phyloP scores from a whole-genome alignment of 2,329 filamentous ascomycete species.

The Aspergillus tubingensis region DNA sequence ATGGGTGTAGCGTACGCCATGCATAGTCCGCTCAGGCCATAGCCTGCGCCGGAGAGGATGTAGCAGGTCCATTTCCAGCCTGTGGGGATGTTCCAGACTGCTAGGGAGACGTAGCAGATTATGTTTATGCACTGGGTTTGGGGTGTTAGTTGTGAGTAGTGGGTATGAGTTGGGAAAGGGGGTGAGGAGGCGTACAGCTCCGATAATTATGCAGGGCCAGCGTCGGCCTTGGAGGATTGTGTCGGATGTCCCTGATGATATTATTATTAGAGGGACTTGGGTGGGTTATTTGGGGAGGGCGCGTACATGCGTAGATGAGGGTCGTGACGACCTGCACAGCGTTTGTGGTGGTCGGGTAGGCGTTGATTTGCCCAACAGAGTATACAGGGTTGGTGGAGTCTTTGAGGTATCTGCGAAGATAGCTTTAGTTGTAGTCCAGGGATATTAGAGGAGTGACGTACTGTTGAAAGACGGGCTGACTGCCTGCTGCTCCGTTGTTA shows the following conservation, averaged over 20 bases:
- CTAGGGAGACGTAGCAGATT: slow-evolving; percentile 48
- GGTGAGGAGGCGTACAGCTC: slow-evolving; percentile 43
- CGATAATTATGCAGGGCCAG: slow-evolving; percentile 66
- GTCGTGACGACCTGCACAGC: slow-evolving; percentile 62
- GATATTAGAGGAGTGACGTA: slow-evolving; percentile 21
- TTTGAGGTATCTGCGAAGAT: slow-evolving; percentile 25
- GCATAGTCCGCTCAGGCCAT: slow-evolving; percentile 51
- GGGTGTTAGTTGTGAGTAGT: not conserved
- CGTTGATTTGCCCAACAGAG: slow-evolving; percentile 50
- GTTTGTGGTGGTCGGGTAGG: slow-evolving; percentile 61
- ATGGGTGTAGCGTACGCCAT: slow-evolving; percentile 45
- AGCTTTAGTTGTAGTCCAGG: not conserved
- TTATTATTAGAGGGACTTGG: not conserved
- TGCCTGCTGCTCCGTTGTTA: slow-evolving; percentile 58
- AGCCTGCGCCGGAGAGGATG: slow-evolving; percentile 53
- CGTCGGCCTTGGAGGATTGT: slow-evolving; percentile 59
- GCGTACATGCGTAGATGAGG: slow-evolving; percentile 59
- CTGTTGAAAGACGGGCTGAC: slow-evolving; percentile 59
- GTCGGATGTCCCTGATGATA: slow-evolving; percentile 59
- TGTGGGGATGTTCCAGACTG: slow-evolving; percentile 52
- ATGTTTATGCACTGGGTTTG: slow-evolving; percentile 39
- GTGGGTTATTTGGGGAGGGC: too few species aligned
- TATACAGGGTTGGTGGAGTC: slow-evolving; percentile 48
- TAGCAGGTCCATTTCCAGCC: slow-evolving; percentile 67
- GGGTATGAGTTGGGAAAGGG: too few species aligned